Evolutionary conservation across 2,329 filamentous ascomycete genomes (phyloP), one percentile per base, ranked within the genome.

Genomic region (Epichloe glyceriae): DNA sequence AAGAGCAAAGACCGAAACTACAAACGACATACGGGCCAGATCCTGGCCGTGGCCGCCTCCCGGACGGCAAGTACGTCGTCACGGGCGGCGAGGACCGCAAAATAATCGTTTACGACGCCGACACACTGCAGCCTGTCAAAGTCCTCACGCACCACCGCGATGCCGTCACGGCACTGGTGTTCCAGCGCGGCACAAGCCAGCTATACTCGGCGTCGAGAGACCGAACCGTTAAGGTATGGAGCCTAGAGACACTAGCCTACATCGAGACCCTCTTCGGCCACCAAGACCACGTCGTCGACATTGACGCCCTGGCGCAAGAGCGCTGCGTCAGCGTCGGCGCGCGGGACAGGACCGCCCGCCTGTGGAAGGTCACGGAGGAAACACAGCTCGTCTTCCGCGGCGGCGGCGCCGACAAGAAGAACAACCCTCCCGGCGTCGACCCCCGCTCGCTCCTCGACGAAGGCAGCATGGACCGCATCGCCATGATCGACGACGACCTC

Each of bases 281-380:
- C 69, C 91, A 96, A 64, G 91, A 97, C 64, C 78, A 87, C 56
- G 86, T 97, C 5, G 76, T 91, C 38, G 87, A 89, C 61, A 80
- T 98, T 50, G 86, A 87, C 56, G 85, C 88, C 20, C 76, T 95
- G 55, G 83, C 85, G 2, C 82, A 89, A 58, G 93, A 97, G 67
- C 83, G 88, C 46, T 96, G 93, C 64, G 77, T 97, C 53, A 93
- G 85, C 54, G 93, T 95, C 17, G 93, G 93, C 50, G 85, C 88
- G 5, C 78, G 93, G 56, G 93, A 98, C 66, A 83, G 91, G 52
- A 96, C 90, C 2, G 93, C 91, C 39, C 78, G 93, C 52, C 70
- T 95, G 58, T 98, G 93, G 93, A 96, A 96, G 68, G 90, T 98
- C 1, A 82, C 88, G 4, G 93, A 98, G 60, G 91, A 98, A 70